Evolutionary conservation across 208 protist genomes (phyloP).

Genomic region (Phytomonas sp.): DNA sequence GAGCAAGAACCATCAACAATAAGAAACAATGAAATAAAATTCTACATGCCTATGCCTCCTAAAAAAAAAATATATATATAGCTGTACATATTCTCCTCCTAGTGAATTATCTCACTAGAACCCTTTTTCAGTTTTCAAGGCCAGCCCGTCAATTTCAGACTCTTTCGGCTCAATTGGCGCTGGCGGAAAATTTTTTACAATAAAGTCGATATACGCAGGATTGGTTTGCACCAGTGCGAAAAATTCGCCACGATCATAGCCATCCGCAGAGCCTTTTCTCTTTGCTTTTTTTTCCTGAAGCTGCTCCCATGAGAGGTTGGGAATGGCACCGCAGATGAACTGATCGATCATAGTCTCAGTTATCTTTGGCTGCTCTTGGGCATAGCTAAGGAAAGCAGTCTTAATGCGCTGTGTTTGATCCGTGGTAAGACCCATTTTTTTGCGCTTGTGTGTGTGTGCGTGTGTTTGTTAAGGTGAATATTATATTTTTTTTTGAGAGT

Average conservation of each 20-base stretch:
- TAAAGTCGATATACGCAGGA: conserved; percentile 65
- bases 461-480: conserved; percentile 10
- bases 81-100: not conserved
- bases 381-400: conserved; percentile 82
- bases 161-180: conserved; percentile 57
- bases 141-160: conserved; percentile 69
- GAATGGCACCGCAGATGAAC: conserved; percentile 82
- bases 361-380: conserved; percentile 72
- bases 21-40: not conserved
- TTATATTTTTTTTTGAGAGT: not conserved
- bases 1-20: not conserved
- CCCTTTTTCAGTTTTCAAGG: conserved; percentile 72
- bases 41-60: not conserved
- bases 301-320: conserved; percentile 72
- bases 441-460: conserved; percentile 5
- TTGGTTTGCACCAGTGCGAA: conserved; percentile 72
- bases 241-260: conserved; percentile 69
- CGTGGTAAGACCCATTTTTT: conserved; percentile 52
- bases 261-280: conserved; percentile 39
- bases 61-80: conserved; percentile 5
- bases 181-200: conserved; percentile 64
- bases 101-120: conserved; percentile 27
- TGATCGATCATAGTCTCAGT: conserved; percentile 84
- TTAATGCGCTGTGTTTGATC: conserved; percentile 82
- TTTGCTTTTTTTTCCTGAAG: conserved; percentile 66